These are phyloP conservation scores for Bathelium albidoporum DNA, from an alignment of 495 filamentous ascomycete genomes.

Conservation along the genomic window DNA sequence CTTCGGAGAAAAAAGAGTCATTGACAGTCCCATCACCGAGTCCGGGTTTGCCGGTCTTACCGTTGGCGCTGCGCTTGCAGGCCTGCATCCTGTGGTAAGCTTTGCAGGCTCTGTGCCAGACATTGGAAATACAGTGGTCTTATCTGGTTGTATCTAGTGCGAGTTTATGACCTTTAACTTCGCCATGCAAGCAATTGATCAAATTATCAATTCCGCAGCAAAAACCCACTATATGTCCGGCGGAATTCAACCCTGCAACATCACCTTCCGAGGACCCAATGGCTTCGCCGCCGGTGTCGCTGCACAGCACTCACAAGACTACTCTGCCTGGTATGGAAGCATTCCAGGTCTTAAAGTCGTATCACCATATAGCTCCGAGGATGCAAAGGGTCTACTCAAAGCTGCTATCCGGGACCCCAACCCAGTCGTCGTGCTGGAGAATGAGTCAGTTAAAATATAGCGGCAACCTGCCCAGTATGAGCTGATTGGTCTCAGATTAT, in stretches of 20 bases:
- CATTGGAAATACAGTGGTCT: neutral
- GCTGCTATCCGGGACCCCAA: constrained; percentile 97
- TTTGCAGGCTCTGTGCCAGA: constrained; percentile 9
- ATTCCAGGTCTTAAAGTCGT: constrained; percentile 97
- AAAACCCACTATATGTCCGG: constrained; percentile 99
- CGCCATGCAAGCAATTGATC: constrained; percentile 99
- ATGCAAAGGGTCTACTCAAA: constrained; percentile 95
- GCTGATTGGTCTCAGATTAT: constrained; percentile 44
- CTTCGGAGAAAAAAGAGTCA: constrained; percentile 94
- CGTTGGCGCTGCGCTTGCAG: constrained; percentile 87
- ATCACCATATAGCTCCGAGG: constrained; percentile 87
- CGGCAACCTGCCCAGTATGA: neutral
- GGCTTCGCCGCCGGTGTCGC: constrained; percentile 93
- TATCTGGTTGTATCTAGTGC: constrained; percentile 47
- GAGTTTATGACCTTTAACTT: constrained; percentile 99
- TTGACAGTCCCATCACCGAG: constrained; percentile 97
- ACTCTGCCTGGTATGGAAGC: constrained; percentile 95
- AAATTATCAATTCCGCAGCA: constrained; percentile 97
- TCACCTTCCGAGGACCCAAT: constrained; percentile 98
- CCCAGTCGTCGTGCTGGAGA: constrained; percentile 89
- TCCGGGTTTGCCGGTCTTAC: constrained; percentile 88
- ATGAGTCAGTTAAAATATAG: constrained; percentile 54
- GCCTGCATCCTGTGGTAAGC: constrained; percentile 85
- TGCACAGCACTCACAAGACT: constrained; percentile 97
- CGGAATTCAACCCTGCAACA: constrained; percentile 97